Evolutionary conservation across 2,329 filamentous ascomycete species (phyloP).

Genomic region (Cladosporium sphaerospermum): DNA sequence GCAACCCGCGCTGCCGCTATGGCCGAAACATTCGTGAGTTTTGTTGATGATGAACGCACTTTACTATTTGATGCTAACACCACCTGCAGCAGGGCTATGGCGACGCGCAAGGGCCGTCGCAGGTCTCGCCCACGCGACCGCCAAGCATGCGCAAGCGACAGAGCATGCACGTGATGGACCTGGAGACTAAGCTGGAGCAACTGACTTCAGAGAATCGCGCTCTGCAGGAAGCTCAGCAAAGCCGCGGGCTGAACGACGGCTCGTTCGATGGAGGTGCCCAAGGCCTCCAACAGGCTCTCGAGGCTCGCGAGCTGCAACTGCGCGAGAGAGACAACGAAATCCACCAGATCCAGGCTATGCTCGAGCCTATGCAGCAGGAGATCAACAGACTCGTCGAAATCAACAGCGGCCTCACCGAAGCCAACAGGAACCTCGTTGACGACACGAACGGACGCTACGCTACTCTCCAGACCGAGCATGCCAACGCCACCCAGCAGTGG

Average conservation of each 20-base stretch:
- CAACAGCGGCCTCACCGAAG: slow-evolving; percentile 71
- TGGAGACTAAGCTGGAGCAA: slow-evolving; percentile 79
- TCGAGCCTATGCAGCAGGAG: slow-evolving; percentile 77
- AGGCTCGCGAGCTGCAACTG: slow-evolving; percentile 63
- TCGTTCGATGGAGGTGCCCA: slow-evolving; percentile 34
- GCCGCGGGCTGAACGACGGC: slow-evolving; percentile 43
- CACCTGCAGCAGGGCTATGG: slow-evolving; percentile 77
- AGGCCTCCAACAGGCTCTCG: slow-evolving; percentile 45
- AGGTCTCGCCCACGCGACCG: slow-evolving; percentile 83
- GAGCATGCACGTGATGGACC: slow-evolving; percentile 89
- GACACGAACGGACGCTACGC: slow-evolving; percentile 68
- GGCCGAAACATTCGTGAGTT: slow-evolving; percentile 89
- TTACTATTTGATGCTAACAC: slow-evolving; percentile 16
- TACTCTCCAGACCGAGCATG: slow-evolving; percentile 61
- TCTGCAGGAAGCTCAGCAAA: slow-evolving; percentile 57
- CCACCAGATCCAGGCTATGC: slow-evolving; percentile 62
- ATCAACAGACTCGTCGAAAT: slow-evolving; percentile 73
- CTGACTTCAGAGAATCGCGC: slow-evolving; percentile 77
- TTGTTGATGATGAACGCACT: slow-evolving; percentile 38
- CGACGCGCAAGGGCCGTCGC: slow-evolving; percentile 74
- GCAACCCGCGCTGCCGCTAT: slow-evolving; percentile 79
- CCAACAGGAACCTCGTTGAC: slow-evolving; percentile 68
- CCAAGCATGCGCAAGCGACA: slow-evolving; percentile 94
- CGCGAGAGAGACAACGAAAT: slow-evolving; percentile 84
- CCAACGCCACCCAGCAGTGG: slow-evolving; percentile 46